These are phyloP conservation scores for Heliocybe sulcata DNA, from an alignment of 1,284 basidiomycete species.

Conservation along the genomic window DNA sequence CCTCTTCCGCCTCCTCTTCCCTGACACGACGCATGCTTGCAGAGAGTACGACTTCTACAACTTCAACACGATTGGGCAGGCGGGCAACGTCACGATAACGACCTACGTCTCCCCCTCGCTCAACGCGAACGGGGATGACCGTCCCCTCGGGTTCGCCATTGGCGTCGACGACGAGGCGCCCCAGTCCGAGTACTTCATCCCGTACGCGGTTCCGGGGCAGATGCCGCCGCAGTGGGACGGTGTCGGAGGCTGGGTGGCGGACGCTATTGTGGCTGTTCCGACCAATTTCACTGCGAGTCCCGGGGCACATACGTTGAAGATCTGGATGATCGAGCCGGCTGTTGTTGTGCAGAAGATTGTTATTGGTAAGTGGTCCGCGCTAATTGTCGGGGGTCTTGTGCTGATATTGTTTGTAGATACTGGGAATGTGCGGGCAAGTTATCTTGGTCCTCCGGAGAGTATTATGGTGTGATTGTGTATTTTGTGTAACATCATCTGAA, in stretches of 20 bases:
- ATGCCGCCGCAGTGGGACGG: constrained; percentile 44
- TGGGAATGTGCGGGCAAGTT: constrained; percentile 45
- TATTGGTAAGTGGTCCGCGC: constrained; percentile 32
- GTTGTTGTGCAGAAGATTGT: constrained; percentile 59
- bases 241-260: constrained; percentile 45
- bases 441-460: constrained; percentile 58
- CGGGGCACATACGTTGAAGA: constrained; percentile 53
- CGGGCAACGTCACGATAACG: constrained; percentile 37
- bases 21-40: background rate
- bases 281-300: constrained; percentile 34
- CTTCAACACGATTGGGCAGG: constrained; percentile 39
- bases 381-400: background rate
- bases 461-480: constrained; percentile 13
- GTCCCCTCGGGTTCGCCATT: constrained; percentile 49
- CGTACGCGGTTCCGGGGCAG: constrained; percentile 38
- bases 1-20: background rate
- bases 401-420: constrained; percentile 31
- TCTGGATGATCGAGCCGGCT: constrained; percentile 53
- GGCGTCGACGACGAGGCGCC: constrained; percentile 42
- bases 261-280: constrained; percentile 33
- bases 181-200: constrained; percentile 44
- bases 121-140: constrained; percentile 46
- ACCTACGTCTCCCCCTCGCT: constrained; percentile 52
- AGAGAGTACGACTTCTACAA: constrained; percentile 64
- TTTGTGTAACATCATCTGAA: background rate